These are phyloP conservation scores for Atkinsonella texensis DNA, from an alignment of 2,329 filamentous ascomycete species.

Conservation along the genomic window DNA sequence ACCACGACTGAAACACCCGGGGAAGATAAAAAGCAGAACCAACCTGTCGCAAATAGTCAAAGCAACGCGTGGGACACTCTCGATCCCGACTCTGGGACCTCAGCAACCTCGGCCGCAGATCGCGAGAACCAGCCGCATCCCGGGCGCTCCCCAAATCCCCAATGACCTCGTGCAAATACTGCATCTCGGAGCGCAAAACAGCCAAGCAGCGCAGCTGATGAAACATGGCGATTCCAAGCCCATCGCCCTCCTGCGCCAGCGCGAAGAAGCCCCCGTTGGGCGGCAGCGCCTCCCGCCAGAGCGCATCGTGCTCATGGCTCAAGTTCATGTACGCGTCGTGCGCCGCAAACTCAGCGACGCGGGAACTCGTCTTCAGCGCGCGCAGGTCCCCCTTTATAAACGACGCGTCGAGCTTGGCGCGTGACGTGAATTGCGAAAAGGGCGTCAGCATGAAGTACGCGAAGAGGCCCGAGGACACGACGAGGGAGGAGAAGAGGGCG, in stretches of 20 bases:
- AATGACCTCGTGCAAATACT: background rate
- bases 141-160: background rate
- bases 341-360: background rate
- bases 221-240: slow-evolving; percentile 5
- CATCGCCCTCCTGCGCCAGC: background rate
- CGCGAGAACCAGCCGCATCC: background rate
- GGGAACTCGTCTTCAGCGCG: background rate
- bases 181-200: slow-evolving; percentile 3
- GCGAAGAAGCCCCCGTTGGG: slow-evolving; percentile 1
- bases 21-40: background rate
- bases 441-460: slow-evolving; percentile 7
- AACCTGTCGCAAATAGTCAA: slow-evolving; percentile 8
- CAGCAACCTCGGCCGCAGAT: background rate
- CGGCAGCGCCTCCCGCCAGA: background rate
- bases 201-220: slow-evolving; percentile 7
- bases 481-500: slow-evolving; percentile 3
- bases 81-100: background rate
- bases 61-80: background rate
- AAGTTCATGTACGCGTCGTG: background rate
- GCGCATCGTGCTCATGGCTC: background rate
- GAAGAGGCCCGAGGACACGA: slow-evolving; percentile 3
- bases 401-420: background rate
- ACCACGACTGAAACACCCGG: no score
- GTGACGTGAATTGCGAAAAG: slow-evolving; percentile 3
- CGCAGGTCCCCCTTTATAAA: background rate